phyloP scores from a whole-genome alignment of 345 rosid species.

The Arabidopsis arenosa region DNA sequence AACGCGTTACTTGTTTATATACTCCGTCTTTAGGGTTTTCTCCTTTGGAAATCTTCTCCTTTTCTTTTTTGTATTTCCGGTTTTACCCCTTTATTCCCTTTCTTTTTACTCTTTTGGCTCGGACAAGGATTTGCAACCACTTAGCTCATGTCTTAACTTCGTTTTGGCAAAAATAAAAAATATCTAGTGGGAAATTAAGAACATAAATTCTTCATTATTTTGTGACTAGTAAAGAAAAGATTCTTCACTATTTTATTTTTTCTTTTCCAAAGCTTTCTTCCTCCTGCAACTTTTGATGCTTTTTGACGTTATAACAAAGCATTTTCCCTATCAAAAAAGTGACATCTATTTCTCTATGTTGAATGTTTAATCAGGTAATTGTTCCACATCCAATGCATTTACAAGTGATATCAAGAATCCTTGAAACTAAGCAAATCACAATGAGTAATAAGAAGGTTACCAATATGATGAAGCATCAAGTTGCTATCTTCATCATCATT shows the following conservation, averaged over 20 bases:
- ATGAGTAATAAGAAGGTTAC: no score
- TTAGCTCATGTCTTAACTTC: slow-evolving; percentile 23
- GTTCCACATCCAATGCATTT: not conserved
- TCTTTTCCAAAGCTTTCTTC: not conserved
- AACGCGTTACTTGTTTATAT: slow-evolving; percentile 34
- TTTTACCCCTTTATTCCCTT: slow-evolving; percentile 28
- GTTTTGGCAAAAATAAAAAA: not conserved
- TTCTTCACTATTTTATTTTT: not conserved
- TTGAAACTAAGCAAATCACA: not conserved
- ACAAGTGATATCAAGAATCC: not conserved
- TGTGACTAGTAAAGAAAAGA: not conserved
- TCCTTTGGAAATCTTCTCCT: slow-evolving; percentile 23
- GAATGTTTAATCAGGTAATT: not conserved
- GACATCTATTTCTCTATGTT: not conserved
- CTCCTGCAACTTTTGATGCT: not conserved
- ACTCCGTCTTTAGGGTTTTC: slow-evolving; percentile 47
- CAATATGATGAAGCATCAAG: no score
- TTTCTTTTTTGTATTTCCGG: not conserved
- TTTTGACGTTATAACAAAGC: not conserved
- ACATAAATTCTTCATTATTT: not conserved
- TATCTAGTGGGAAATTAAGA: not conserved
- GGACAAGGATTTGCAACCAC: slow-evolving; percentile 18
- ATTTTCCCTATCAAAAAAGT: not conserved
- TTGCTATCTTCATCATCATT: no score
- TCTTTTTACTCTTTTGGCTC: slow-evolving; percentile 24